Percentiles rank a stretch among this genome's conserved stretches.
Evolutionary conservation across 176 grass and related monocot species (phyloP).

Genomic region (Saccharum spontaneum): DNA sequence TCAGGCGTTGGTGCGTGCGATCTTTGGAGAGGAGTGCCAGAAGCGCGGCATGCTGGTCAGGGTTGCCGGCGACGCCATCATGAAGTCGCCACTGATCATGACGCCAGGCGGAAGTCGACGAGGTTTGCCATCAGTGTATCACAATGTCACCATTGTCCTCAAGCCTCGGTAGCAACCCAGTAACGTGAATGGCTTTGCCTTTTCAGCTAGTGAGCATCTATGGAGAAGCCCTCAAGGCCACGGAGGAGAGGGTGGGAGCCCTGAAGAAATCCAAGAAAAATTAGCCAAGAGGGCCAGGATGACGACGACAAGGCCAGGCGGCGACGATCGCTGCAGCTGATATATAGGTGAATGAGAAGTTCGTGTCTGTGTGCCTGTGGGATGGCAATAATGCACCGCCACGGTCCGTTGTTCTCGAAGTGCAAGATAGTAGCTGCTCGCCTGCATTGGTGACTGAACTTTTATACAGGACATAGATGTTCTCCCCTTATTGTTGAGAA

Average conservation of each 20-base stretch:
- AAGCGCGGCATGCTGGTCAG: no score
- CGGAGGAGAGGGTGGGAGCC: constrained; percentile 65
- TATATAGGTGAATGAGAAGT: constrained; percentile 40
- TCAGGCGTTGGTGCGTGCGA: no score
- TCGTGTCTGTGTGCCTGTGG: not conserved
- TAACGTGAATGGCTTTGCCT: no score
- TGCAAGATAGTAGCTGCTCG: not conserved
- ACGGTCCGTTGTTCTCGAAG: not conserved
- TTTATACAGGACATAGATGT: not conserved
- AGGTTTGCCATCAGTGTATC: not conserved
- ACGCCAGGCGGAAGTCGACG: no score
- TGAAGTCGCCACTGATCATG: no score
- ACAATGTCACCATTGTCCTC: not conserved
- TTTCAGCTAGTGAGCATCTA: constrained; percentile 88
- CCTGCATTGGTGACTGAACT: not conserved
- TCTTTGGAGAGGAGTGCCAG: no score
- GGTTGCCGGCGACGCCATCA: no score
- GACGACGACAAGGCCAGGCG: not conserved
- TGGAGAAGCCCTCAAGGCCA: constrained; percentile 66
- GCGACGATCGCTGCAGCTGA: not conserved
- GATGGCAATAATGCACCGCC: not conserved
- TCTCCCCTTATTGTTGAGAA: not conserved
- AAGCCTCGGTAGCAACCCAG: no score
- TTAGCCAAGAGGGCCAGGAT: not conserved
- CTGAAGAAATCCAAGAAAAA: constrained; percentile 65